These are phyloP conservation scores for Tuber umbilicatum DNA, from an alignment of 495 filamentous ascomycete species.

Conservation along the genomic window DNA sequence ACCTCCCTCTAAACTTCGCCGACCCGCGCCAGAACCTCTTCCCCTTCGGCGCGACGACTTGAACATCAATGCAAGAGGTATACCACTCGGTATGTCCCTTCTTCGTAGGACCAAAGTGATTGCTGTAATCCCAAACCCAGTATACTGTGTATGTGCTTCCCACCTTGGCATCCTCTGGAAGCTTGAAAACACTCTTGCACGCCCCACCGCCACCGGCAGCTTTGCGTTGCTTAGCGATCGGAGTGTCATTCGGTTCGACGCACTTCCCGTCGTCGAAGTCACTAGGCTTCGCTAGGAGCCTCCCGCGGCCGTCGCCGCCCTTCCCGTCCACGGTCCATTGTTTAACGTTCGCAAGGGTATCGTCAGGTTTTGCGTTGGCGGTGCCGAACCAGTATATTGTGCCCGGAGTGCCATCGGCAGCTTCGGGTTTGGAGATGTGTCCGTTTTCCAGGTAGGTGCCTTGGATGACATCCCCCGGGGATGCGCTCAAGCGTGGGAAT, in stretches of 20 bases:
- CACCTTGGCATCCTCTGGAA: constrained; percentile 25
- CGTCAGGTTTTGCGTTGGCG: constrained; percentile 10
- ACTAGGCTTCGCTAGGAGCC: constrained; percentile 14
- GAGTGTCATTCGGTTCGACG: constrained; percentile 17
- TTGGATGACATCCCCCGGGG: constrained; percentile 28
- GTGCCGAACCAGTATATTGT: constrained; percentile 38
- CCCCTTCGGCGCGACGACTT: constrained; percentile 19
- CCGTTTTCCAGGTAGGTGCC: constrained; percentile 38
- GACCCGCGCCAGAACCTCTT: constrained; percentile 8
- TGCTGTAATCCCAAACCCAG: constrained; percentile 39
- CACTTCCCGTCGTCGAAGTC: constrained; percentile 37
- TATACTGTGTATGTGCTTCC: constrained; percentile 31
- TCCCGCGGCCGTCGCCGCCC: constrained; percentile 22
- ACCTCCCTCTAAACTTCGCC: background rate
- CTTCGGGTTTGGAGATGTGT: constrained; percentile 27
- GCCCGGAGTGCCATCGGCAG: constrained; percentile 13
- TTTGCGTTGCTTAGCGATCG: constrained; percentile 8
- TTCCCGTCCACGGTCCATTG: constrained; percentile 26
- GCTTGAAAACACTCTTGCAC: constrained; percentile 30
- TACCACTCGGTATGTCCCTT: constrained; percentile 31
- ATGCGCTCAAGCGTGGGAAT: constrained; percentile 24
- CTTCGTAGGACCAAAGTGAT: constrained; percentile 23
- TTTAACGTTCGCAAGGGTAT: constrained; percentile 21
- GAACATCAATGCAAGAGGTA: constrained; percentile 39
- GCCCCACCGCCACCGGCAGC: constrained; percentile 16